Base-by-base conservation (phyloP, 169 alveolate genomes). In the Besnoitia besnoiti region DNA sequence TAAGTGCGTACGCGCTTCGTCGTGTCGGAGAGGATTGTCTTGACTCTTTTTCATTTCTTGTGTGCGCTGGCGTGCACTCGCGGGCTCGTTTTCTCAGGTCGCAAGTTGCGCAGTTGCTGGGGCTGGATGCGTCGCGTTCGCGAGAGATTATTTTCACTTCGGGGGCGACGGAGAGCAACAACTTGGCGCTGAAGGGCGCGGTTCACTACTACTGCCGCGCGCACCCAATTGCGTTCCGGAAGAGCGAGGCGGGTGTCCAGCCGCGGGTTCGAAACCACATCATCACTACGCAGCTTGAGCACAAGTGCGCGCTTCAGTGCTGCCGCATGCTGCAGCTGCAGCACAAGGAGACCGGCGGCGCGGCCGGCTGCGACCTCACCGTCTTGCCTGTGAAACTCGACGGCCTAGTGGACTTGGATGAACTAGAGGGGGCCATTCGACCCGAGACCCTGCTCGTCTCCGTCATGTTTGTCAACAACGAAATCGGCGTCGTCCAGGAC, bases 121-220 rank as follows among this genome's bases (percentile, higher is more conserved):
- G 93, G 40, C 51, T 87, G 42, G 67, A 44, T 4, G 61, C 49
- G 40, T 24, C 80, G 12, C 89, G 85, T 37, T 39, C 89, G 30
- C 44, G 97, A 95, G 99, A 98, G 96, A 96, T 99, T 77, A 96
- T 98, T 61, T 99, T 99, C 96, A 99, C 99, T n/a, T 97, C 99
- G 0, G 99, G 99, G 2, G 99, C 99, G 14, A 99, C 99, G 19
- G 99, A 99, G 96, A 96, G 99, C 73, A 99, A 99, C 95, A 99
- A 99, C 95, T 91, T 98, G 94, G 99, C 99, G 46, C 90, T 98
- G 33, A 98, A 98, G 95, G 99, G 99, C 51, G 97, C 98, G 44
- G 96, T 98, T 27, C 82, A 39, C 77, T 61, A 77, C 82, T 76
- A 85, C 77, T 80, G 67, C 47, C 89, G 91, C 44, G 85, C 61